These are phyloP conservation scores for Ceratonia siliqua DNA, from an alignment of 306 rosid species.

Conservation along the genomic window DNA sequence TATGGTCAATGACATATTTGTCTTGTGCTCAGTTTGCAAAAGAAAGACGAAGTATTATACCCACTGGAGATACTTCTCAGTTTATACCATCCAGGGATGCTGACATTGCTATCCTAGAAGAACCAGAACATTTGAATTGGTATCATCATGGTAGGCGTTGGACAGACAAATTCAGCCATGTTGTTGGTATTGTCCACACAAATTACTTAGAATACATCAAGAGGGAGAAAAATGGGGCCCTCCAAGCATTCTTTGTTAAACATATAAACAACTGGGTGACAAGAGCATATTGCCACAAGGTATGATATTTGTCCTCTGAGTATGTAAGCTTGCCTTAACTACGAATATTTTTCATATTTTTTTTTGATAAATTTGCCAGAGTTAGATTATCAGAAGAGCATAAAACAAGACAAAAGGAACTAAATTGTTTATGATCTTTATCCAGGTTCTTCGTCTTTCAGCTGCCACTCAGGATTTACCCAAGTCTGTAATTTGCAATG, in stretches of 20 bases:
- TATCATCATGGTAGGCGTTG: constrained; percentile 97
- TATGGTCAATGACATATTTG: constrained; percentile 34
- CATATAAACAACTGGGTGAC: constrained; percentile 96
- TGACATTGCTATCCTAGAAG: constrained; percentile 94
- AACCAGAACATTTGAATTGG: constrained; percentile 98
- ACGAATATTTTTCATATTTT: constrained; percentile 10
- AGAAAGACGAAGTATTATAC: constrained; percentile 85
- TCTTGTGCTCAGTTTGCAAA: constrained; percentile 66
- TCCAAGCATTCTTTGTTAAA: constrained; percentile 91
- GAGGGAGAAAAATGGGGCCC: constrained; percentile 94
- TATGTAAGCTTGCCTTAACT: constrained; percentile 15
- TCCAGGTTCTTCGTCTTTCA: constrained; percentile 95
- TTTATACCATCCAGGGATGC: constrained; percentile 89
- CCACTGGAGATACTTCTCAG: constrained; percentile 94
- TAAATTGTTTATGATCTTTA: constrained; percentile 28
- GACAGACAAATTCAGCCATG: constrained; percentile 95
- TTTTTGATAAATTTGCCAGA: constrained; percentile 12
- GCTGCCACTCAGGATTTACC: constrained; percentile 97
- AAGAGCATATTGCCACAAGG: constrained; percentile 91
- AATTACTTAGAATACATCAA: constrained; percentile 94
- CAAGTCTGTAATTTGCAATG: constrained; percentile 87
- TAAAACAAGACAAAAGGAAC: constrained; percentile 14
- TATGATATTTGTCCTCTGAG: constrained; percentile 32
- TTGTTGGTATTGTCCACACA: constrained; percentile 96
- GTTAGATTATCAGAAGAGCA: background rate